Conservation (phyloP, 2,329 filamentous ascomycete species). For the Neurospora crassa region DNA sequence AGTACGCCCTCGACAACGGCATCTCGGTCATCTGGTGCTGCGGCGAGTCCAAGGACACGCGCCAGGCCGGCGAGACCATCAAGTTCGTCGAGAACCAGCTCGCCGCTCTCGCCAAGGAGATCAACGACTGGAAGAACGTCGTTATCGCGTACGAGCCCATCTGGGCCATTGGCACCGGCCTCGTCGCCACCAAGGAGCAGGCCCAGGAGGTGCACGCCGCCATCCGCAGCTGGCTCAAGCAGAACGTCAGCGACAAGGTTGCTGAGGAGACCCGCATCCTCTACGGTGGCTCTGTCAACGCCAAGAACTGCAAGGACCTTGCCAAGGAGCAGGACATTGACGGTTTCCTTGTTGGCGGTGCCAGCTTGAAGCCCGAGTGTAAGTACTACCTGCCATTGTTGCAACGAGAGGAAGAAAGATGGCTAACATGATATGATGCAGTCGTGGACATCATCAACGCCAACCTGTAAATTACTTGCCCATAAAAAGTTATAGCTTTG, state of each 20-base stretch:
- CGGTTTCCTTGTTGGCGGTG: constrained; percentile 93
- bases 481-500: constrained; percentile 5
- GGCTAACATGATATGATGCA: constrained; percentile 17
- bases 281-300: constrained; percentile 92
- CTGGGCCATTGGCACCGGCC: constrained; percentile 92
- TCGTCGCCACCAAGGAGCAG: constrained; percentile 81
- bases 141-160: constrained; percentile 98
- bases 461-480: constrained; percentile 32
- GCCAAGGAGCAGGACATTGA: constrained; percentile 92
- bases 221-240: constrained; percentile 81
- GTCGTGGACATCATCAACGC: constrained; percentile 53
- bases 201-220: constrained; percentile 85
- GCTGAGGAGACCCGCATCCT: constrained; percentile 86
- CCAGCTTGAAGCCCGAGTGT: constrained; percentile 94
- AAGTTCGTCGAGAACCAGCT: constrained; percentile 80
- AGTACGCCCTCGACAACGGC: constrained; percentile 79
- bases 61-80: constrained; percentile 74
- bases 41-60: constrained; percentile 89
- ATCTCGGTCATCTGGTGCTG: constrained; percentile 93
- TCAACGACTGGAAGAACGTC: constrained; percentile 80
- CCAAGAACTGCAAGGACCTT: constrained; percentile 96
- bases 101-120: constrained; percentile 61
- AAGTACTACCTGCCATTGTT: constrained; percentile 31
- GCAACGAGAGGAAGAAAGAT: not conserved
- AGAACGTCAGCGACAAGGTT: constrained; percentile 63